Evolutionary conservation across 129 eudicot genomes (phyloP).

Genomic region (Flaveria brownii): DNA sequence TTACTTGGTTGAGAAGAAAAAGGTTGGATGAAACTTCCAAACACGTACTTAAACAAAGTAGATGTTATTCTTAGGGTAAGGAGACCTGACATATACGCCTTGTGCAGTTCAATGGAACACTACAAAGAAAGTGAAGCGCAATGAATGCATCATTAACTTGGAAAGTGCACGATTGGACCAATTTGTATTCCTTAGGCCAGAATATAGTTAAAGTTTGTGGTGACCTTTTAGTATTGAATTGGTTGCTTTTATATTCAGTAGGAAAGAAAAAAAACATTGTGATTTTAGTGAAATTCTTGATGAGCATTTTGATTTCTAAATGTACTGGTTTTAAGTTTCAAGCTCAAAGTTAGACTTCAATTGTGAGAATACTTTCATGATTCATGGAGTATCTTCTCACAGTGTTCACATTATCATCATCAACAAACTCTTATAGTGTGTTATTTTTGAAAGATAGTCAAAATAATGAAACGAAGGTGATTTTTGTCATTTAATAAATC

Average conservation of each 20-base stretch:
- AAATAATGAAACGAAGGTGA: background rate
- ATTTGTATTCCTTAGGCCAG: background rate
- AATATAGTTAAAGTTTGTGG: background rate
- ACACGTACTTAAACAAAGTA: background rate
- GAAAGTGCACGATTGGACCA: background rate
- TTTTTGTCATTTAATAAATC: background rate
- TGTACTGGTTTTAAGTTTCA: background rate
- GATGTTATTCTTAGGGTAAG: background rate
- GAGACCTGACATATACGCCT: background rate
- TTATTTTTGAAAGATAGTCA: background rate
- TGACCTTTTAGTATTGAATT: background rate
- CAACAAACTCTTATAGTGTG: background rate
- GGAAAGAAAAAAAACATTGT: background rate
- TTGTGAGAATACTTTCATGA: background rate
- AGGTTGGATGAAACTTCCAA: background rate
- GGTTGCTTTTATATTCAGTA: background rate
- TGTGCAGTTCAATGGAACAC: background rate
- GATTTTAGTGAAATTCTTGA: background rate
- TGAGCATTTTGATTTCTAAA: slow-evolving; percentile 7
- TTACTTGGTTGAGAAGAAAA: background rate
- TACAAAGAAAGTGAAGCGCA: background rate
- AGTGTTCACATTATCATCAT: background rate
- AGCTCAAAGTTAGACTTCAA: background rate
- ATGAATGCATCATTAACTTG: slow-evolving; percentile 4
- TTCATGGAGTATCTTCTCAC: background rate